Percentiles rank a stretch among this genome's conserved stretches.
These are phyloP conservation scores for Pythium vanterpoolii DNA, from an alignment of 352 stramenopile genomes.

Conservation along the genomic window DNA sequence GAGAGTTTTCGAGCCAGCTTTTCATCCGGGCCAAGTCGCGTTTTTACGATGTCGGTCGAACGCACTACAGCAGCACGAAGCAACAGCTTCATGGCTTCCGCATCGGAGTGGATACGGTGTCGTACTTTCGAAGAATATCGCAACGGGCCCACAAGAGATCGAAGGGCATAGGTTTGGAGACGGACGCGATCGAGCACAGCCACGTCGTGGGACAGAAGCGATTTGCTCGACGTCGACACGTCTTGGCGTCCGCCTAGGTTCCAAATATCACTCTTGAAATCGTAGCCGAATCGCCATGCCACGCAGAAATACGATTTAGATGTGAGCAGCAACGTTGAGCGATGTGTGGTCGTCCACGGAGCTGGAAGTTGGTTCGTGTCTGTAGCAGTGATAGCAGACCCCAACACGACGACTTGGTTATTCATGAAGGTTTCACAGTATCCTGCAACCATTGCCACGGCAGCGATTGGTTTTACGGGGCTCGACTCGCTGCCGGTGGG, in stretches of 20 bases:
- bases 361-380: not conserved
- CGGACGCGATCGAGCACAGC: not conserved
- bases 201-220: not conserved
- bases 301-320: not conserved
- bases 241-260: not conserved
- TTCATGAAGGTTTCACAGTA: conserved; percentile 15
- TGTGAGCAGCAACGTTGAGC: not conserved
- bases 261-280: not conserved
- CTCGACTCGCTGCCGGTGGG: not conserved
- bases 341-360: not conserved
- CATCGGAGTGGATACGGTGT: not conserved
- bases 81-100: not conserved
- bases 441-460: not conserved
- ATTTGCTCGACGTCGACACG: not conserved
- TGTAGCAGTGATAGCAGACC: not conserved
- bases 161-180: not conserved
- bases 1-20: not conserved
- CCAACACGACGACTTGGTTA: not conserved
- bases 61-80: not conserved
- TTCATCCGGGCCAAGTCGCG: not conserved
- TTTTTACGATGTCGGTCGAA: not conserved
- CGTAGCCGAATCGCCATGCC: not conserved
- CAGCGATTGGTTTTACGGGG: not conserved
- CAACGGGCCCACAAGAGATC: not conserved
- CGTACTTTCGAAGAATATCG: not conserved